Conservation (phyloP, 352 stramenopile species). For the Globisporangium mamillatum region DNA sequence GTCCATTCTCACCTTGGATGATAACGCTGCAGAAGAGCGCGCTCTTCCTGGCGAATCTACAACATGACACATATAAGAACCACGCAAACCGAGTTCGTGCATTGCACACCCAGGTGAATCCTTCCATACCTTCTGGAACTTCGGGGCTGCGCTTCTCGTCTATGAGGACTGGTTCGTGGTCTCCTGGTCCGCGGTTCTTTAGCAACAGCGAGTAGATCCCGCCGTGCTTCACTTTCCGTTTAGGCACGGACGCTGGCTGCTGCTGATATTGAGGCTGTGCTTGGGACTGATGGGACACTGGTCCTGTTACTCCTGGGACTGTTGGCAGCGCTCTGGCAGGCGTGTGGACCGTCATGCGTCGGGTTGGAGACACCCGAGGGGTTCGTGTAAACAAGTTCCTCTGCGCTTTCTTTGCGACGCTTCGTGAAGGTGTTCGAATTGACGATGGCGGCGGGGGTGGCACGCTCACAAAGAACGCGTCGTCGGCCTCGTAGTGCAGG, state of each 20-base stretch:
- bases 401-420: conserved; percentile 10
- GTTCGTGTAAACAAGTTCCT: conserved; percentile 1
- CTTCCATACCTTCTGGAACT: conserved; percentile 15
- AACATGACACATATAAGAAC: not conserved
- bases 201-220: conserved; percentile 79
- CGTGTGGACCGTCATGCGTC: conserved; percentile 3
- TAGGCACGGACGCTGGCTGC: conserved; percentile 23
- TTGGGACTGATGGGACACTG: not conserved
- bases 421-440: conserved; percentile 5
- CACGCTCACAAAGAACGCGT: not conserved
- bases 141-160: conserved; percentile 32
- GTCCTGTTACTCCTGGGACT: not conserved
- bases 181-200: conserved; percentile 42
- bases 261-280: conserved; percentile 1
- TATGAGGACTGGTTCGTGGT: conserved; percentile 54
- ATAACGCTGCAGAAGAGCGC: not conserved
- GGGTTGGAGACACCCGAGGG: conserved; percentile 5
- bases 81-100: not conserved
- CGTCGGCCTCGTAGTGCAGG: conserved; percentile 17
- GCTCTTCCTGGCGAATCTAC: not conserved
- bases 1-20: not conserved
- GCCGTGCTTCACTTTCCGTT: conserved; percentile 63
- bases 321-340: not conserved
- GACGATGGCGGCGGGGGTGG: not conserved
- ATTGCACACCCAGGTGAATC: not conserved